These are phyloP conservation scores for Cryptococcus sp. DNA, from an alignment of 1,284 basidiomycete species.

Conservation along the genomic window DNA sequence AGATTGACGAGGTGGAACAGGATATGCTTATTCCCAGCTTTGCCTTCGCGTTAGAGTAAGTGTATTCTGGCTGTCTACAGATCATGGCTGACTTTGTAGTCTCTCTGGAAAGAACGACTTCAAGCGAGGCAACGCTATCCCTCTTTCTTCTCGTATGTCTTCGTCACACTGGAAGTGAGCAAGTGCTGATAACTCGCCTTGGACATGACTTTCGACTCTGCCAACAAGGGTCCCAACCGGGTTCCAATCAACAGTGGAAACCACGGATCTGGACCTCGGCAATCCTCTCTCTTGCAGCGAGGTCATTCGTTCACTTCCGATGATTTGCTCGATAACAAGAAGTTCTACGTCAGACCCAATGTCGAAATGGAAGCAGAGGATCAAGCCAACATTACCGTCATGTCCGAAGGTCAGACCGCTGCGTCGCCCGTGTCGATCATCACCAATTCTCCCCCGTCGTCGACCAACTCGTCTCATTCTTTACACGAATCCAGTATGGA, in stretches of 20 bases:
- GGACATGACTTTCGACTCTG: slow-evolving; percentile 21
- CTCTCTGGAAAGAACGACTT: slow-evolving; percentile 3
- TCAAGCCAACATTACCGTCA: background rate
- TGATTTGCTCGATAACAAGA: slow-evolving; percentile 13
- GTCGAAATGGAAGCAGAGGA: slow-evolving; percentile 1
- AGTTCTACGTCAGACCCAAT: slow-evolving; percentile 7
- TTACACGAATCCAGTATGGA: slow-evolving; percentile 7
- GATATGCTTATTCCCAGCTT: background rate
- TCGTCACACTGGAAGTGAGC: background rate
- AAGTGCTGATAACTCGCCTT: slow-evolving; percentile 11
- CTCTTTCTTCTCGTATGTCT: background rate
- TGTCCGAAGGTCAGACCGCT: slow-evolving; percentile 6
- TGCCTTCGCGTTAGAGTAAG: background rate
- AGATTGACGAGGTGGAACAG: background rate
- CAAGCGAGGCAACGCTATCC: background rate
- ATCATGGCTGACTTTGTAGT: background rate
- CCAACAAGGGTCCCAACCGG: slow-evolving; percentile 10
- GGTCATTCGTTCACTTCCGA: slow-evolving; percentile 38
- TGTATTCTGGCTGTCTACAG: background rate
- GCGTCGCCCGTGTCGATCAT: slow-evolving; percentile 12
- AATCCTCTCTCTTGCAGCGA: slow-evolving; percentile 32
- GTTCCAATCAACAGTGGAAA: slow-evolving; percentile 10
- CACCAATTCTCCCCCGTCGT: slow-evolving; percentile 13
- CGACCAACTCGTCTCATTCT: slow-evolving; percentile 6
- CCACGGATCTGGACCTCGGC: slow-evolving; percentile 5